These are phyloP conservation scores for Pholiota conissans DNA, from an alignment of 768 basidiomycete species.

Conservation along the genomic window DNA sequence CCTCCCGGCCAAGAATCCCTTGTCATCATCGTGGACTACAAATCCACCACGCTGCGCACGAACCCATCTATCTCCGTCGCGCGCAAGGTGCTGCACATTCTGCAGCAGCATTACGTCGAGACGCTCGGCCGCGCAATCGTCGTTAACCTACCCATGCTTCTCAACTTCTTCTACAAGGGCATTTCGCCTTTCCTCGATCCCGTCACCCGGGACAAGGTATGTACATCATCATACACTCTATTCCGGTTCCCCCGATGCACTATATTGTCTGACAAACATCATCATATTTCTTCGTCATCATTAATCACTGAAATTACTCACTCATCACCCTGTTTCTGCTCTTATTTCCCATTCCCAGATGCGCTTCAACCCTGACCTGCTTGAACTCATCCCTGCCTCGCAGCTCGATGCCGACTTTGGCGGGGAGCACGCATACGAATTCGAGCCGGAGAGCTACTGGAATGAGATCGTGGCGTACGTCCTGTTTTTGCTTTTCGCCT, in stretches of 20 bases:
- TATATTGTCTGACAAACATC: background rate
- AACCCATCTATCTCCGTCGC: slow-evolving; percentile 85
- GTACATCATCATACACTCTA: slow-evolving; percentile 18
- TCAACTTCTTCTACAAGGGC: slow-evolving; percentile 79
- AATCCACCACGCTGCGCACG: slow-evolving; percentile 74
- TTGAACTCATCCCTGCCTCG: slow-evolving; percentile 68
- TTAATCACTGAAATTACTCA: background rate
- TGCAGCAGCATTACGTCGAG: slow-evolving; percentile 89
- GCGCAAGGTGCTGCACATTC: slow-evolving; percentile 72
- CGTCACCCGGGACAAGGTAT: slow-evolving; percentile 83
- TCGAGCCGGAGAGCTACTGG: slow-evolving; percentile 78
- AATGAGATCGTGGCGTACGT: slow-evolving; percentile 69
- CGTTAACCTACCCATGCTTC: slow-evolving; percentile 74
- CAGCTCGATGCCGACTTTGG: slow-evolving; percentile 87
- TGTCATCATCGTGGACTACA: slow-evolving; percentile 86
- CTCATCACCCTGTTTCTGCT: background rate
- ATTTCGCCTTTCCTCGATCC: slow-evolving; percentile 88
- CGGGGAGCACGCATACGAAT: slow-evolving; percentile 72
- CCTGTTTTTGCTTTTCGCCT: too few species aligned
- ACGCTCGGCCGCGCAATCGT: slow-evolving; percentile 84
- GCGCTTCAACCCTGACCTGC: slow-evolving; percentile 84
- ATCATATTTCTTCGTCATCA: background rate
- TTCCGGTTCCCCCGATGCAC: background rate
- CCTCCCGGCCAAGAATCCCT: slow-evolving; percentile 82
- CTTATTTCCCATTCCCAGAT: slow-evolving; percentile 54